Conservation (phyloP, 257 asterid species). For the Penstemon barbatus region DNA sequence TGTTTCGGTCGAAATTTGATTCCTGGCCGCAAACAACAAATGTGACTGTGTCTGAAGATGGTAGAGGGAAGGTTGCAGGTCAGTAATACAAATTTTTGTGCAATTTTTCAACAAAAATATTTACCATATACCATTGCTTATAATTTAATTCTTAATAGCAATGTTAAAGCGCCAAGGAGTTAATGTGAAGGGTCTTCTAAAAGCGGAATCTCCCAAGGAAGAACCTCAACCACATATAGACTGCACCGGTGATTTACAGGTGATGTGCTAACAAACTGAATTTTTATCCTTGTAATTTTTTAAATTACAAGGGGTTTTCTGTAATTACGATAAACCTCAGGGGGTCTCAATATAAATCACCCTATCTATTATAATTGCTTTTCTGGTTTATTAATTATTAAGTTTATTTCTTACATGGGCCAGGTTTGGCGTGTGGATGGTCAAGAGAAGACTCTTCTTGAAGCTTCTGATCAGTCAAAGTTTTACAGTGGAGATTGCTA, state of each 20-base stretch:
- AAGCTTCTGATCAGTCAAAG: slow-evolving; percentile 48
- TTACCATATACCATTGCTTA: slow-evolving; percentile 1
- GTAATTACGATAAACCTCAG: no score
- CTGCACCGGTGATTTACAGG: slow-evolving; percentile 97
- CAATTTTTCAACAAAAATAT: slow-evolving; percentile 8
- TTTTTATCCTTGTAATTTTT: background rate
- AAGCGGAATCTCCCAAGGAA: slow-evolving; percentile 76
- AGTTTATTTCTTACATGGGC: slow-evolving; percentile 27
- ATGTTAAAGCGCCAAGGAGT: slow-evolving; percentile 94
- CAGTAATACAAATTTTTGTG: slow-evolving; percentile 38
- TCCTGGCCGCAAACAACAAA: slow-evolving; percentile 80
- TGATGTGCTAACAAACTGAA: slow-evolving; percentile 28
- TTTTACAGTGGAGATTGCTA: slow-evolving; percentile 86
- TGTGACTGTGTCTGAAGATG: slow-evolving; percentile 84
- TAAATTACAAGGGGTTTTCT: no score
- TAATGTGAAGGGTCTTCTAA: slow-evolving; percentile 89
- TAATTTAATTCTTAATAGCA: background rate
- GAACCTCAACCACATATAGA: slow-evolving; percentile 87
- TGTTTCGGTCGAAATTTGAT: slow-evolving; percentile 77
- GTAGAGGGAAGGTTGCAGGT: slow-evolving; percentile 99
- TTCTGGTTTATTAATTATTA: slow-evolving; percentile 17
- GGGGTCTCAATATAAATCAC: no score
- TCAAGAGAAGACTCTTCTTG: slow-evolving; percentile 45
- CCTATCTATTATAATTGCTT: no score
- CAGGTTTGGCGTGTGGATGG: slow-evolving; percentile 81